Evolutionary conservation across 208 protist genomes (phyloP).

Genomic region (Vickermania ingenoplastis): DNA sequence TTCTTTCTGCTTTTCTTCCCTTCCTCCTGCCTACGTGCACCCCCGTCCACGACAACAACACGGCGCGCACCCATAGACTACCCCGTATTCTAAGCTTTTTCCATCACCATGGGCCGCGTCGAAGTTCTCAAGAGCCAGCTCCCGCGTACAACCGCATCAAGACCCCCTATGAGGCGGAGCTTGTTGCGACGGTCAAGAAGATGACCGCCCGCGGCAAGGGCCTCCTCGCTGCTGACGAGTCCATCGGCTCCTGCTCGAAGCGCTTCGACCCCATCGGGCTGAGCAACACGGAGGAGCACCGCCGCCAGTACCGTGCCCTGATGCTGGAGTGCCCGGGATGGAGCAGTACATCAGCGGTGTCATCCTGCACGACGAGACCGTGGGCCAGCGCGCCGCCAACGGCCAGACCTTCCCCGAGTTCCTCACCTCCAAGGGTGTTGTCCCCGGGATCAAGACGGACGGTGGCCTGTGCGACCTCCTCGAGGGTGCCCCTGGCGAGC

Average conservation of each 20-base stretch:
- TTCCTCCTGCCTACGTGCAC: not conserved
- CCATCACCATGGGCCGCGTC: slow-evolving; percentile 46
- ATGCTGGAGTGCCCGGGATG: slow-evolving; percentile 66
- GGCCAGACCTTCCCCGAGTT: slow-evolving; percentile 85
- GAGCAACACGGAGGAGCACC: slow-evolving; percentile 92
- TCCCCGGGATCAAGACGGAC: slow-evolving; percentile 96
- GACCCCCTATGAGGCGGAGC: slow-evolving; percentile 67
- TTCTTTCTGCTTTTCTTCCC: not conserved
- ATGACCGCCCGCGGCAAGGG: slow-evolving; percentile 90
- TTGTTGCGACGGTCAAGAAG: slow-evolving; percentile 53
- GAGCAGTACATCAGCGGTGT: slow-evolving; percentile 93
- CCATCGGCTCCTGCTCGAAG: slow-evolving; percentile 91
- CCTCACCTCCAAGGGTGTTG: slow-evolving; percentile 72
- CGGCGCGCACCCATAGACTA: not conserved
- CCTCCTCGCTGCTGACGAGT: slow-evolving; percentile 96
- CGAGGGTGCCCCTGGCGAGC: slow-evolving; percentile 86
- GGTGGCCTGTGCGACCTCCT: slow-evolving; percentile 67
- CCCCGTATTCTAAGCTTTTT: not conserved
- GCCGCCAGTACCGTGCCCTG: slow-evolving; percentile 91
- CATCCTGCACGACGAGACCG: slow-evolving; percentile 96
- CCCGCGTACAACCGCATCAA: slow-evolving; percentile 73
- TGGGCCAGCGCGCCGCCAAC: slow-evolving; percentile 85
- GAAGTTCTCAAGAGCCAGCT: slow-evolving; percentile 65
- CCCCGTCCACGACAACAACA: not conserved
- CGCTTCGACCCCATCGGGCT: slow-evolving; percentile 92